Base-by-base conservation (phyloP, 139 green algal species). In the Tetradesmus lagerheimii region DNA sequence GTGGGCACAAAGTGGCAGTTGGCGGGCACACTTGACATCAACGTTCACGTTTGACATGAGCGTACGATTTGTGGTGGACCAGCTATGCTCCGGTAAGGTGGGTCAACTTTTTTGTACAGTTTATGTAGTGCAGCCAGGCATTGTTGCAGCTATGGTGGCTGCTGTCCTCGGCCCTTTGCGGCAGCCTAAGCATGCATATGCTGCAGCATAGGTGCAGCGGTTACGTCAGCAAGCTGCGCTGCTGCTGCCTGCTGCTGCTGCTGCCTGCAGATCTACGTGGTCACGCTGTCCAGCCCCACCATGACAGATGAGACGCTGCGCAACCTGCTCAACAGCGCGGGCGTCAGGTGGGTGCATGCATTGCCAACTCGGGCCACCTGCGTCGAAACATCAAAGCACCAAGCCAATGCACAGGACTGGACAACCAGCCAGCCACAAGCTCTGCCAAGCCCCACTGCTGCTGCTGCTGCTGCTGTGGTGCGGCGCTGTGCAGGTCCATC, bases 241-340 rank as follows among this genome's bases (percentile, higher is more conserved):
- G 57, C 8, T 71, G 57, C 31, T 88, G 86, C 29, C 82, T 93
- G 75, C 8, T 71, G 57, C 31, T 88, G 86, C 29, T 76, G 92
- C 57, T 41, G 39, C 83, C 34, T 76, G 31, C 71, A 92, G 29
- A 89, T 95, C 53, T 93, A 94, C 38, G 88, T 94, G 6, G 78
- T 96, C 4, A 93, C 90, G 18, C 90, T 96, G 3, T 90, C 64
- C 79, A 89, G 79, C 74, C 89, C 90, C 4, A 50, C 47, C 41
- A 93, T 96, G 92, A 93, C 67, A 4, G 94, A 96, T 87, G 94
- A 95, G 79, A 88, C 71, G 39, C 90, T 95, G 81, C 62, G 91
- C 16, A 45, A 31, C 4, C 79, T 93, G 45, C 87, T 95, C 74
- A 93, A 93, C 81, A 87, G 31, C 8, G 91, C 92, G 45, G 87